Percentiles rank a stretch among this genome's conserved stretches.
Conservation (phyloP, 371 early-diverging fungal genomes). For the Rhizomucor miehei region DNA sequence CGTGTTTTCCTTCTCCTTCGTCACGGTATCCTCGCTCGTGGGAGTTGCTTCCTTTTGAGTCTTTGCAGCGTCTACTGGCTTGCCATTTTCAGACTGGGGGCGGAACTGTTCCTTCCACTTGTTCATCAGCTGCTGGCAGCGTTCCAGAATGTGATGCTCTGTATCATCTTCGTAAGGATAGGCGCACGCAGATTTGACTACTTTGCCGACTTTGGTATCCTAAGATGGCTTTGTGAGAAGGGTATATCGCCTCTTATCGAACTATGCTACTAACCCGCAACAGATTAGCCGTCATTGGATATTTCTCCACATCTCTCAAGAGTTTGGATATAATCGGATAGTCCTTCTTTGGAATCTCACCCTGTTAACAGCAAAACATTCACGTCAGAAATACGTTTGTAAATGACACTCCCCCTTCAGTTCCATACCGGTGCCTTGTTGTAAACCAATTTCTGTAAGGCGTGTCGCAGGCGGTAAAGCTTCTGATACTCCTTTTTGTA, state of each 20-base stretch:
- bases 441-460: slow-evolving; percentile 44
- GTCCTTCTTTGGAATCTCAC: slow-evolving; percentile 44
- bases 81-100: background rate
- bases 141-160: slow-evolving; percentile 35
- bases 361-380: slow-evolving; percentile 24
- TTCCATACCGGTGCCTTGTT: slow-evolving; percentile 43
- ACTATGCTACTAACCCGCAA: slow-evolving; percentile 31
- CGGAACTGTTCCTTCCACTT: background rate
- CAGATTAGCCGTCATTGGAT: slow-evolving; percentile 38
- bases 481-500: slow-evolving; percentile 22
- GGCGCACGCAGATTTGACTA: slow-evolving; percentile 40
- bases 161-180: slow-evolving; percentile 38
- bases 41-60: background rate
- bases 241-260: background rate
- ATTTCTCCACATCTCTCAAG: slow-evolving; percentile 43
- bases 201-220: slow-evolving; percentile 55
- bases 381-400: background rate
- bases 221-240: slow-evolving; percentile 4
- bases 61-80: background rate
- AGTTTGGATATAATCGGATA: slow-evolving; percentile 40
- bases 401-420: background rate
- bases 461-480: slow-evolving; percentile 41
- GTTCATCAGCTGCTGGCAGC: slow-evolving; percentile 35
- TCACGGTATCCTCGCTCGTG: slow-evolving; percentile 1
- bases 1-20: slow-evolving; percentile 2